Evolutionary conservation across 495 filamentous ascomycete genomes (phyloP).

Genomic region (Lasiosphaeriaceae sp.): DNA sequence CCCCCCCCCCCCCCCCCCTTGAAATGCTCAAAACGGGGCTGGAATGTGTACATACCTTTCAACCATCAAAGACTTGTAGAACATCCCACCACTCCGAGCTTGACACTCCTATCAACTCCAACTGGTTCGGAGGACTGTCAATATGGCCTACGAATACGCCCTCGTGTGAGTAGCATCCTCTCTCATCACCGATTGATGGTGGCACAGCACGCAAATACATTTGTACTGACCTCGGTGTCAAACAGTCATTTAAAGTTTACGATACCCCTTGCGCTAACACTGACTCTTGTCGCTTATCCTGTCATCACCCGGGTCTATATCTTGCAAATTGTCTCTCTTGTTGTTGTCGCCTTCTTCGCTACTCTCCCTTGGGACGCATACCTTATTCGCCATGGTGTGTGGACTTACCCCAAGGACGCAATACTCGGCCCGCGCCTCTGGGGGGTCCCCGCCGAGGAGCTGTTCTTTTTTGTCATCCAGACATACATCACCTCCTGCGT

Average conservation of each 20-base stretch:
- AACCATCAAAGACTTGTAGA: neutral
- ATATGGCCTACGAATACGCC: constrained; percentile 65
- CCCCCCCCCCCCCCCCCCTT: too few species aligned
- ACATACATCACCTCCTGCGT: constrained; percentile 65
- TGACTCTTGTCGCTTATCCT: constrained; percentile 55
- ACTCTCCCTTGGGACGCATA: constrained; percentile 72
- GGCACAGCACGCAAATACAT: neutral
- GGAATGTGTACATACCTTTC: neutral
- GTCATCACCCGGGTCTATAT: constrained; percentile 54
- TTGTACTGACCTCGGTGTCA: constrained; percentile 5
- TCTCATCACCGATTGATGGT: neutral
- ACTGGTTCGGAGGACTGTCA: neutral
- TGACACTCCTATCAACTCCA: neutral
- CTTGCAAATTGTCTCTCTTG: constrained; percentile 54
- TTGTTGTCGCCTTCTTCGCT: constrained; percentile 53
- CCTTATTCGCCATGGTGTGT: constrained; percentile 57
- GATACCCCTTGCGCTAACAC: constrained; percentile 54
- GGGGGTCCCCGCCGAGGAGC: constrained; percentile 59
- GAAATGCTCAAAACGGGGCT: neutral
- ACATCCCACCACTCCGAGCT: neutral
- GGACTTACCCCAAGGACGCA: constrained; percentile 62
- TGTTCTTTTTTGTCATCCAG: constrained; percentile 75
- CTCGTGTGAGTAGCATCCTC: constrained; percentile 67
- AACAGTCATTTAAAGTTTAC: constrained; percentile 64
- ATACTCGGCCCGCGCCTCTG: constrained; percentile 56